Conservation (phyloP, 805 yeast genomes). For the Monosporozyma solicola region DNA sequence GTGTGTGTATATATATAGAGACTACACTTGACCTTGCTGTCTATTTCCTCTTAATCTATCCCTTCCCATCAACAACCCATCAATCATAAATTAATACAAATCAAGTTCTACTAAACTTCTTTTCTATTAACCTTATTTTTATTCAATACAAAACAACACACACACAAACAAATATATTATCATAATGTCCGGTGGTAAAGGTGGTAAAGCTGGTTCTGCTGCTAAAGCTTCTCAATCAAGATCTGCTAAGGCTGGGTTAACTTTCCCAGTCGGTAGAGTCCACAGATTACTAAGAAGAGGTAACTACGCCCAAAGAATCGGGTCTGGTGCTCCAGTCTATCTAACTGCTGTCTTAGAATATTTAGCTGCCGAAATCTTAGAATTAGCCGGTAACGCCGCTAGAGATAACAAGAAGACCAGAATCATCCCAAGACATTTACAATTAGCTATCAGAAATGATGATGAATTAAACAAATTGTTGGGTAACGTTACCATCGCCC, state of each 20-base stretch:
- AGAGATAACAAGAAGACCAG: conserved; percentile 99
- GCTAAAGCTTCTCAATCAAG: conserved; percentile 96
- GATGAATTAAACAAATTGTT: conserved; percentile 94
- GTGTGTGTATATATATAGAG: neutral
- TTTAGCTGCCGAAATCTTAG: conserved; percentile 95
- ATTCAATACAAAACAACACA: conserved; percentile 3
- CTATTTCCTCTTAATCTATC: neutral
- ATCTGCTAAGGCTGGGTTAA: conserved; percentile 97
- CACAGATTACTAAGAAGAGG: conserved; percentile 95
- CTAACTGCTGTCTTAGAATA: conserved; percentile 95
- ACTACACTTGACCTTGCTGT: neutral
- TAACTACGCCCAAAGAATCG: conserved; percentile 96
- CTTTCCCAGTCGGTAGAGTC: conserved; percentile 99
- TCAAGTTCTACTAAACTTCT: neutral
- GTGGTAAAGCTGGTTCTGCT: conserved; percentile 91
- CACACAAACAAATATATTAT: conserved; percentile 9
- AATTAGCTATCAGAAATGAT: conserved; percentile 97
- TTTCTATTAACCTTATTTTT: neutral
- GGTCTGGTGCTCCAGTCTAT: conserved; percentile 99
- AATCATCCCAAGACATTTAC: conserved; percentile 97
- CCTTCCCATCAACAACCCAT: neutral
- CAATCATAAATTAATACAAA: neutral
- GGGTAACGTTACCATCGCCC: conserved; percentile 91
- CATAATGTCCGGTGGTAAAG: conserved; percentile 60
- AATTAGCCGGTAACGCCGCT: conserved; percentile 98